Base-by-base conservation (phyloP, 177 flowering plant genomes). In the Telopea speciosissima region DNA sequence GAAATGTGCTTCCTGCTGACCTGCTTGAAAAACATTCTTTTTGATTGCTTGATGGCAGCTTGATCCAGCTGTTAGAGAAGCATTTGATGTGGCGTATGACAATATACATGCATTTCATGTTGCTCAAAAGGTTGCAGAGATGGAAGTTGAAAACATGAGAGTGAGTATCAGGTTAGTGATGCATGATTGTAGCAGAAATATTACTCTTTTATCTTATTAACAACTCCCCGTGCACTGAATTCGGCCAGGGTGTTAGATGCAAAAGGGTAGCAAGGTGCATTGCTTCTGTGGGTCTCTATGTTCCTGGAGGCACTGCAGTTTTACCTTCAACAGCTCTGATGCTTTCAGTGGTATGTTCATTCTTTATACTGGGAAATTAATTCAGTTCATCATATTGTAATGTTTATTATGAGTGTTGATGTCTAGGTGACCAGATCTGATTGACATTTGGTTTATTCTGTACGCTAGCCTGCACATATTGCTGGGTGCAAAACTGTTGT, bases 271-370 rank as follows among this genome's bases (percentile, higher is more conserved):
- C 98, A 62, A 83, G 99, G 76, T 77, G 95, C 78, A 95, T 95
- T 80, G 72, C 81, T 65, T 85, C 97, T 75, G 99, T 93, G n/a
- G 99, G 99, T 72, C 94, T 95, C 66, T 95, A 93, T 79, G 98
- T 95, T 76, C 99, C 99, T 6, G 99, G 99, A 22, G 99, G 99
- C 44, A 90, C 98, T 83, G 99, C 99, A 66, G 96, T 95, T 72
- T 85, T 95, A 80, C 99, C 99, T 61, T 95, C 99, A 71, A 95
- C 99, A 0, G 95, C 98, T 81, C 79, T 95, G 77, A 91, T 95
- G 99, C 96, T 95, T 74, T 72, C 98, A 77, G 83, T 95, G 81
- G 99, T 95, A 88, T 72, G 91, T 74, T 70, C 60, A 66, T 17
- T 68, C 8, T 28, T 14, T 58, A 33, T 62, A 19, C 24, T 62